Conservation (phyloP, 371 early-diverging fungal genomes). For the Blastocladiella emersonii region DNA sequence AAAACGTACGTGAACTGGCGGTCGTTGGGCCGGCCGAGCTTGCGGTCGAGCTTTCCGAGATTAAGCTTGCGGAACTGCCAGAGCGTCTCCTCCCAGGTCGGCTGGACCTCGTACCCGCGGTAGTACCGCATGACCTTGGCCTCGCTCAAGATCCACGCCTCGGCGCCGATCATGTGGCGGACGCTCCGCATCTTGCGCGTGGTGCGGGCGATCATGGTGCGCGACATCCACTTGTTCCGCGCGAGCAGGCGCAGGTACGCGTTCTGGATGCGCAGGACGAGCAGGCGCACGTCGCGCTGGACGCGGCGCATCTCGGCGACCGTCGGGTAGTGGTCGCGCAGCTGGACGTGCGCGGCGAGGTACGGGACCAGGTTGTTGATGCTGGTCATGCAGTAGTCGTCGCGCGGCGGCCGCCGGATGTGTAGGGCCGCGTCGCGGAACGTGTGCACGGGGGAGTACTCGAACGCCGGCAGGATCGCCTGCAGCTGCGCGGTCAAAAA, state of each 20-base stretch:
- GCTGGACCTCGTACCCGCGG: neutral
- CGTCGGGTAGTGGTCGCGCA: neutral
- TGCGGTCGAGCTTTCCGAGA: neutral
- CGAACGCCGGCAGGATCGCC: neutral
- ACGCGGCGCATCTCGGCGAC: neutral
- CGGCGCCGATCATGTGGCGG: neutral
- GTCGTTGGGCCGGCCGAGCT: neutral
- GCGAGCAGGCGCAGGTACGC: neutral
- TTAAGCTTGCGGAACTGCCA: neutral
- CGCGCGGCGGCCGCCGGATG: neutral
- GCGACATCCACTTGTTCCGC: neutral
- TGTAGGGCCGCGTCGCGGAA: neutral
- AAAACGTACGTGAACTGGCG: neutral
- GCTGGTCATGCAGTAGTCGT: neutral
- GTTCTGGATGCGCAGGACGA: neutral
- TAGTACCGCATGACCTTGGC: neutral
- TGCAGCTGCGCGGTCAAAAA: neutral
- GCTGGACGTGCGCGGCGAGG: neutral
- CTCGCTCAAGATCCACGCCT: neutral
- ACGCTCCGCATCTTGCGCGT: neutral
- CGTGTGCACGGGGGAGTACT: neutral
- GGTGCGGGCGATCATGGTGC: neutral
- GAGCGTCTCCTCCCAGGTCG: neutral
- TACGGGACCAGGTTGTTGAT: neutral
- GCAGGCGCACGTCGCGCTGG: neutral